Base-by-base conservation (phyloP, 1,284 basidiomycete genomes). In the Cutaneotrichosporon sp. region DNA sequence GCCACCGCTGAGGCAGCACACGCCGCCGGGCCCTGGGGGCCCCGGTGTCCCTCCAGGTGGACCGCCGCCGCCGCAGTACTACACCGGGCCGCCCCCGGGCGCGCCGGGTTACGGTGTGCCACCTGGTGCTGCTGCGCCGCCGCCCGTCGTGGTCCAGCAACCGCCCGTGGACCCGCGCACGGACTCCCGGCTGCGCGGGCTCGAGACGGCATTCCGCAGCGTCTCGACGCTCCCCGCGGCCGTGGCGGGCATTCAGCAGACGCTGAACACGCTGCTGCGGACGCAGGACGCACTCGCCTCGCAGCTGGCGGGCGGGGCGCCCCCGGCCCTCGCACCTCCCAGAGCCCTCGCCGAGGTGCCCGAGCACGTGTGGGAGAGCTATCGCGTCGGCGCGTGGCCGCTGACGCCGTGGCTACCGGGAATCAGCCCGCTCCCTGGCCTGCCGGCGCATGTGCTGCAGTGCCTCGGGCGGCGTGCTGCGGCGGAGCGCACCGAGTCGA, bases 331-430 rank as follows among this genome's bases (percentile, higher is more conserved):
- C 10, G 45, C 46, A 4, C 31, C 56, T n/a, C 46, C 55, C 11
- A 43, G 56, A 5, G 49, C 46, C 8, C 47, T 56, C 29, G 38
- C 54, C 6, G 68, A 72, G 1, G 65, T 78, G 0, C 54, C 70
- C 0, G 75, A 77, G 4, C 46, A 57, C 14, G 64, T 72, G 1
- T 73, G 71, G 72, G 74, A 77, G 27, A 68, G 63, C 55, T 78
- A 76, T 49, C 63, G 75, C 1, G 67, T 68, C 5, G 62, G 73
- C 33, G 74, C 73, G 3, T 78, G 76, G 76, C 76, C 76, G 1
- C 45, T 77, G 33, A 76, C 76, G 2, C 76, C 76, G 0, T 78
- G 76, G 76, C 61, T 78, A 2, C 71, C 76, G 0, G 76, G 76
- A 1, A 64, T 78, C 22, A 63, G 73, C 10, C 75, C 76, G 20